These are phyloP conservation scores for Trichosporon coremiiforme DNA, from an alignment of 1,284 basidiomycete species.

Conservation along the genomic window DNA sequence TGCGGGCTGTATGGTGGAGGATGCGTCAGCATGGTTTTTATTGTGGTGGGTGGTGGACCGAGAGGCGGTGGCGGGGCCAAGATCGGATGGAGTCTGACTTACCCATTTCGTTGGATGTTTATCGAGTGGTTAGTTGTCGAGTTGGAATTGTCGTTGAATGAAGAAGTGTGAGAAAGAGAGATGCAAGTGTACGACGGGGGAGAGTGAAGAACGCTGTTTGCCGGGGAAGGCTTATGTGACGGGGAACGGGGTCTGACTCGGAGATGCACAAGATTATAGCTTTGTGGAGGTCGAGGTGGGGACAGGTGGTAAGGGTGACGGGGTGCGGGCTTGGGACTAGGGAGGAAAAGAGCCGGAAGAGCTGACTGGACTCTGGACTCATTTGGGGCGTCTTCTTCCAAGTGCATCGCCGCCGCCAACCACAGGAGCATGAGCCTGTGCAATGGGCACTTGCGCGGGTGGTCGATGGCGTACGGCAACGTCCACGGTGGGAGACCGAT, in stretches of 20 bases:
- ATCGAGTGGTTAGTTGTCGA: constrained; percentile 15
- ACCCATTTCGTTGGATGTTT: constrained; percentile 24
- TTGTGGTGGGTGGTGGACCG: background rate
- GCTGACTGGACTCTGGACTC: constrained; percentile 6
- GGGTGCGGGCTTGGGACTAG: background rate
- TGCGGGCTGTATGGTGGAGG: constrained; percentile 29
- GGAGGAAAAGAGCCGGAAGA: background rate
- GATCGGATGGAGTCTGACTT: constrained; percentile 12
- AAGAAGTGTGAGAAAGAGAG: constrained; percentile 14
- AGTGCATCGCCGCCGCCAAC: constrained; percentile 10
- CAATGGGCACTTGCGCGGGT: background rate
- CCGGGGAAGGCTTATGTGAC: constrained; percentile 8
- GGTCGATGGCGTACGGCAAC: background rate
- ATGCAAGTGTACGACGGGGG: constrained; percentile 15
- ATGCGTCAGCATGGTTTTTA: constrained; percentile 20
- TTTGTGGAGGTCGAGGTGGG: background rate
- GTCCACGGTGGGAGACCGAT: constrained; percentile 14
- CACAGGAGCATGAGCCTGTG: background rate
- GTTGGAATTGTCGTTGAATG: background rate
- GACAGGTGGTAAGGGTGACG: background rate
- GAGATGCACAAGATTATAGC: background rate
- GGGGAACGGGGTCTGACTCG: constrained; percentile 14
- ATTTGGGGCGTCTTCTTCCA: background rate
- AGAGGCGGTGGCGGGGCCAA: constrained; percentile 1
- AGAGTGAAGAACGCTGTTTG: constrained; percentile 11